Evolutionary conservation across 805 yeast species (phyloP), one percentile per base, ranked within the genome.

Genomic region (Phaffomyces thermotolerans): DNA sequence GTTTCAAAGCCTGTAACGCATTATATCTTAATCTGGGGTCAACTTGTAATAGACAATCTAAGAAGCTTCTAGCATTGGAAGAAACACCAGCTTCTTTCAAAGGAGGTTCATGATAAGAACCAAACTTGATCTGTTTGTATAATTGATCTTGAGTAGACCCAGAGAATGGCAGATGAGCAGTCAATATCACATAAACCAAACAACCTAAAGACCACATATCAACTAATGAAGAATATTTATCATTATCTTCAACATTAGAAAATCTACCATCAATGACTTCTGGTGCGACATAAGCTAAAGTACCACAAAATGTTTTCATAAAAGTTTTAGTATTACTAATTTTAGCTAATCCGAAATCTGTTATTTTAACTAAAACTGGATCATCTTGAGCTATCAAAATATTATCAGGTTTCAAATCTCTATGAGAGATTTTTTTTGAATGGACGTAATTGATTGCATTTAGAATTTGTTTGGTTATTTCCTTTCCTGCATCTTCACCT

Each of bases 181-280:
- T 91, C 42, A 93, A 63, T 22, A 91, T 79, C 4, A 93, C 99
- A 66, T 89, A 93, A 1, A 89, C 83, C 24, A 93, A 66, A 63
- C 99, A 93, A 0, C 99, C 99, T 44, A 93, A 72, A 2, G 97
- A 88, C 99, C 99, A 93, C 75, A 93, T 87, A 61, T 93, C 99
- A 14, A 93, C 98, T 45, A 86, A 72, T 33, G 84, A 81, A 3
- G 96, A 87, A 58, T 93, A 93, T 41, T 62, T 64, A 46, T 54
- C 64, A 47, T 57, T 53, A 47, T 51, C 52, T 7, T 47, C 53
- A 18, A 52, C 41, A 38, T 51, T 53, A 8, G 58, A 49, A 29
- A 59, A 60, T 44, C 68, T 64, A 13, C 73, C 74, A 25, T 66
- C 66, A 32, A 80, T 65, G 8, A 93, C 88, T 61, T 93, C 99